Evolutionary conservation across 2,329 filamentous ascomycete species (phyloP).

Genomic region (Grosmannia serpens): DNA sequence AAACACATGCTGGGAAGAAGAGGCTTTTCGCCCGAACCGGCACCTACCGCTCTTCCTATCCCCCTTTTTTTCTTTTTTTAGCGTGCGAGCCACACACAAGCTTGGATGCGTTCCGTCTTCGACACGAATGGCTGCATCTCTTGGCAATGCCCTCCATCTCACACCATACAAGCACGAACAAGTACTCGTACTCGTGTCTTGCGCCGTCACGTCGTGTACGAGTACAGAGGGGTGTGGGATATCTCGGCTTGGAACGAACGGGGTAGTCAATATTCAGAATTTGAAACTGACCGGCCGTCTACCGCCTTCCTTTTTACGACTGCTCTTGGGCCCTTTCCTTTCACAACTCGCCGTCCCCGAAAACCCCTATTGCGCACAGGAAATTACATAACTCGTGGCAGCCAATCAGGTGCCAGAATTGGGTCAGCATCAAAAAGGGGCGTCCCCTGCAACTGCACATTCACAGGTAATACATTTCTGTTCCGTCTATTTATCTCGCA

Average conservation of each 20-base stretch:
- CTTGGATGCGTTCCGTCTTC: not conserved
- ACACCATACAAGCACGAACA: too few species aligned
- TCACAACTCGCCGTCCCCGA: not conserved
- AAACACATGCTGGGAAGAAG: not conserved
- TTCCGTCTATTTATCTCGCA: not conserved
- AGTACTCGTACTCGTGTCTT: too few species aligned
- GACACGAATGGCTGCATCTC: not conserved
- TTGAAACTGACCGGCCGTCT: not conserved
- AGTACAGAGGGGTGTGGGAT: not conserved
- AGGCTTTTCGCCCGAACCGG: not conserved
- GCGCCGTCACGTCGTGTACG: not conserved
- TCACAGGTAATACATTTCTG: not conserved
- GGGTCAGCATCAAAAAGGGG: not conserved
- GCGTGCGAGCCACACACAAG: not conserved
- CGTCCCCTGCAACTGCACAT: not conserved
- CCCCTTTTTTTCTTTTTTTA: not conserved
- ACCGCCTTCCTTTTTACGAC: not conserved
- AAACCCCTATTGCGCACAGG: not conserved
- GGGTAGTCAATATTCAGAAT: not conserved
- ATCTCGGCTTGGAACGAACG: not conserved
- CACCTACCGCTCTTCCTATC: not conserved
- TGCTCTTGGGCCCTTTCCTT: not conserved
- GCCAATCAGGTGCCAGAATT: conserved; percentile 1
- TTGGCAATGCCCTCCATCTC: not conserved
- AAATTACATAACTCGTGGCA: not conserved